These are phyloP conservation scores for Eimeria acervulina DNA, from an alignment of 169 alveolate species.

Conservation along the genomic window DNA sequence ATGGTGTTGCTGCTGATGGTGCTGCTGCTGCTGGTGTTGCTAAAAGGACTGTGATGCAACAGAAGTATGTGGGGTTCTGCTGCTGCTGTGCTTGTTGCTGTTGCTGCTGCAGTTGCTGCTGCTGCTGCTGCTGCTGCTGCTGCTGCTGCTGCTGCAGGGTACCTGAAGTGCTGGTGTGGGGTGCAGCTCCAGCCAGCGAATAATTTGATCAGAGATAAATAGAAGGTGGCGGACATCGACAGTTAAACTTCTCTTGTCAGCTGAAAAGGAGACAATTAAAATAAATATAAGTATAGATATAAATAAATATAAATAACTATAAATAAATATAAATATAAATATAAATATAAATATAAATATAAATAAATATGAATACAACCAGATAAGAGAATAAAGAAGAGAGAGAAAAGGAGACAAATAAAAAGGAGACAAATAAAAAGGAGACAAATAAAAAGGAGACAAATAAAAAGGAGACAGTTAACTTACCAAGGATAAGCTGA, in stretches of 20 bases:
- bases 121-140: conserved; percentile 18
- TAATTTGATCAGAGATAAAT: conserved; percentile 64
- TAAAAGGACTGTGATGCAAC: too few species aligned
- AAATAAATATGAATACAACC: background rate
- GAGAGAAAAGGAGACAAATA: background rate
- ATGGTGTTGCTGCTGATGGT: too few species aligned
- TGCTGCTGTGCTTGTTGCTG: background rate
- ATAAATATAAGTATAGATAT: background rate
- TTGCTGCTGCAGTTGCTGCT: background rate
- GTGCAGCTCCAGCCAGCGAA: conserved; percentile 73
- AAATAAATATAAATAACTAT: too few species aligned
- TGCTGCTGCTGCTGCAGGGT: background rate
- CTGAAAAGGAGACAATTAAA: conserved; percentile 22
- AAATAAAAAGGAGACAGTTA: background rate
- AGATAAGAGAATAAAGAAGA: conserved; percentile 9
- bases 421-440: too few species aligned
- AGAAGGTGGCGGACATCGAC: conserved; percentile 74
- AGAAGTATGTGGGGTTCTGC: too few species aligned
- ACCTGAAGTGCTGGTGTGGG: conserved; percentile 70
- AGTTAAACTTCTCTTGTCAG: conserved; percentile 35
- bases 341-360: background rate
- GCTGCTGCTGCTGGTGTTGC: background rate
- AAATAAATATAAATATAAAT: too few species aligned
- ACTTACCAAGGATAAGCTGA: conserved; percentile 71
- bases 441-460: too few species aligned